Base-by-base conservation (phyloP, 768 basidiomycete species). In the Russula ochroleuca region DNA sequence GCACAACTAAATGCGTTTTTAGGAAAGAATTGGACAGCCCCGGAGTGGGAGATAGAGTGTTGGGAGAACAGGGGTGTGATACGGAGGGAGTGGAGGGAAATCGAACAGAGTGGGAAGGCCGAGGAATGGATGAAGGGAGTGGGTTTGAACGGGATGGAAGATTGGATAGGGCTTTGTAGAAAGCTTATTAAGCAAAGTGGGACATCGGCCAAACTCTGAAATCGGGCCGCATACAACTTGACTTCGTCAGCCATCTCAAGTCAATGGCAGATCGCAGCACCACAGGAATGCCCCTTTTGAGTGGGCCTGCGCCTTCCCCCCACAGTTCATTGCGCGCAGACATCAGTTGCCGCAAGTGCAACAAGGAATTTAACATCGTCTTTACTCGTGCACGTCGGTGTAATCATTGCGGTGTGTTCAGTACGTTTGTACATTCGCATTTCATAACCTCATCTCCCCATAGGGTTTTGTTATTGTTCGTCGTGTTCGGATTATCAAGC, bases 401-500 rank as follows among this genome's bases (percentile, higher is more conserved):
- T 72, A 83, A 87, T 71, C 89, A 91, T 69, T 91, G 89, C 71
- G 88, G 89, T 88, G 70, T 47, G 37, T 41, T 60, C 50, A 40
- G 10, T 53, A 43, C 49, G 43, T 33, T 28, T 23, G 25, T 57
- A 40, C 21, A 47, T 63, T 28, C 25, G 17, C 21, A 59, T 41
- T 63, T 47, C 57, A 33, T 49, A 45, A 38, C 59, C 64, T 65
- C 37, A 48, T 48, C 54, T 59, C 56, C 33, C 62, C 9, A 40
- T 69, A 92, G 90, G 90, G 37, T 88, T 84, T 72, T 73, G 77
- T 6, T 92, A 89, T 70, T 92, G 90, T 70, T 79, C 83, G 41
- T 83, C 80, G 48, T 92, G 90, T 73, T 78, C 84, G 2, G 90
- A 91, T 70, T 90, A 81, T 72, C 86, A 86, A 70, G 90, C 88